These are phyloP conservation scores for Fennellomyces sp. DNA, from an alignment of 371 early-diverging fungal species.

Conservation along the genomic window DNA sequence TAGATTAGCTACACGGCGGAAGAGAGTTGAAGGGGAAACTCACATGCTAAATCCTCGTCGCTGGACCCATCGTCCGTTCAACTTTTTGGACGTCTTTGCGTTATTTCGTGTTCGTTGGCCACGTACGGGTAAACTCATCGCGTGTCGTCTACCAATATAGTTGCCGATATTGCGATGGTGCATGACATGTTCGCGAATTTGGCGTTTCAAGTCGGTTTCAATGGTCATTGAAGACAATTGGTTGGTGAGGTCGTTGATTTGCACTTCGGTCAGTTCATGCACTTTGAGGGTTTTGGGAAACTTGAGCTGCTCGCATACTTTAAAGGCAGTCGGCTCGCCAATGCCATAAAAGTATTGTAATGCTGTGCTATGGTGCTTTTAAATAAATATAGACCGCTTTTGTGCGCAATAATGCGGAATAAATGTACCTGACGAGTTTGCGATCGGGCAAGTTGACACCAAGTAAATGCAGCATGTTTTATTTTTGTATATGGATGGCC, in stretches of 20 bases:
- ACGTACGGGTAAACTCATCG: slow-evolving; percentile 87
- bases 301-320: slow-evolving; percentile 78
- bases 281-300: slow-evolving; percentile 82
- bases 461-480: slow-evolving; percentile 82
- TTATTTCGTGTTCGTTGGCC: slow-evolving; percentile 92
- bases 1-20: neutral
- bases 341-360: slow-evolving; percentile 94
- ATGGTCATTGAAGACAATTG: slow-evolving; percentile 89
- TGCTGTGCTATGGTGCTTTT: slow-evolving; percentile 30
- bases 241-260: slow-evolving; percentile 84
- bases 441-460: slow-evolving; percentile 94
- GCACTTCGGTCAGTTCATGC: slow-evolving; percentile 83
- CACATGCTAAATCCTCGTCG: slow-evolving; percentile 48
- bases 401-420: neutral
- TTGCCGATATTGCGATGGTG: slow-evolving; percentile 82
- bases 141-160: slow-evolving; percentile 86
- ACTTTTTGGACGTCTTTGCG: slow-evolving; percentile 82
- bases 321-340: slow-evolving; percentile 75
- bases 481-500: neutral
- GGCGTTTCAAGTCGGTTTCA: slow-evolving; percentile 86
- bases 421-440: slow-evolving; percentile 70
- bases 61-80: slow-evolving; percentile 74
- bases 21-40: slow-evolving; percentile 3
- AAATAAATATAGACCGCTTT: neutral
- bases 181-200: slow-evolving; percentile 79